Evolutionary conservation across 371 early-diverging fungal species (phyloP), one percentile per base, ranked within the genome.

Genomic region (Apophysomyces elegans): DNA sequence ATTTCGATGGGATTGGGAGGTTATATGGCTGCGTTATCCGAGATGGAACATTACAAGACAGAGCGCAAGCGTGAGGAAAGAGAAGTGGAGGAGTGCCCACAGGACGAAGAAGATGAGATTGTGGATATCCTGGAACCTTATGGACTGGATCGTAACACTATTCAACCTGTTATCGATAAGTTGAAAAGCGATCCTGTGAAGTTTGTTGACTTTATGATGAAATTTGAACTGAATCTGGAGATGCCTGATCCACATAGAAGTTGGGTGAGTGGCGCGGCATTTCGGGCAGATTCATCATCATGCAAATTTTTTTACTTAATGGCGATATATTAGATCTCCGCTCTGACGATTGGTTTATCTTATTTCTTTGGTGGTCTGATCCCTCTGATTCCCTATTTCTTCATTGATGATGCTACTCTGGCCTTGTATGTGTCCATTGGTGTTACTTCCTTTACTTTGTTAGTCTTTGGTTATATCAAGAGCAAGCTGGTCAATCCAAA

Each of bases 151-250:
- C 70, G 81, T 8, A 66, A 77, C 8, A 77, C 82, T 1, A 68
- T 89, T 36, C 76, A 85, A 45, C 92, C 92, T n/a, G 57, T 91
- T n/a, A 76, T 91, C 58, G 75, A 77, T 13, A 76, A 76, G 38
- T 72, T 91, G 37, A 78, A 79, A 64, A 59, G 56, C 14, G 79
- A 90, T 68, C 87, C 85, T 38, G 78, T 81, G 45, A 79, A 81
- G 62, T 89, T 84, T 77, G 87, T 88, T 8, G 90, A 91, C 65
- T 91, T 91, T 63, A 90, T 91, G 90, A 91, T 91, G 92, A 82
- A 86, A 64, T 89, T 90, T 75, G 90, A 91, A 70, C 73, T 90
- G 45, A 78, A 80, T 44, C 69, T 91, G 41, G 89, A 90, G 65
- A 80, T 76, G 74, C 92, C 90, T 36, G 84, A 86, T 66, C 76